Conservation (phyloP, 345 rosid genomes). For the Salix exigua region DNA sequence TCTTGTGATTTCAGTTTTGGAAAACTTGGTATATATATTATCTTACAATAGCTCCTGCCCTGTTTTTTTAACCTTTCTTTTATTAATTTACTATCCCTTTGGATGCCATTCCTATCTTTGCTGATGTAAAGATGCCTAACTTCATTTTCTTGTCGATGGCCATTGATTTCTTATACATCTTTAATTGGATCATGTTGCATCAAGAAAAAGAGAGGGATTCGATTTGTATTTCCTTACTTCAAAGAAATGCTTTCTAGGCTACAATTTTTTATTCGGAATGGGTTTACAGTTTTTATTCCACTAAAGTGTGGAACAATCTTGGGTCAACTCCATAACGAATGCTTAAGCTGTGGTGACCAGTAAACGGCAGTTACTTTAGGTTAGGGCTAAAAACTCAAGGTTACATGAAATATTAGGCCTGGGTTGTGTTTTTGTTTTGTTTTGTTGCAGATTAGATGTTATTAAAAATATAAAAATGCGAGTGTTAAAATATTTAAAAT, state of each 20-base stretch:
- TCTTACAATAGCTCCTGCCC: slow-evolving; percentile 13
- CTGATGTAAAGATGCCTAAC: slow-evolving; percentile 34
- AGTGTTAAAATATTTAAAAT: too few species aligned
- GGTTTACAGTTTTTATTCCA: background rate
- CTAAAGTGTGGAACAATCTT: background rate
- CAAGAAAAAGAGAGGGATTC: background rate
- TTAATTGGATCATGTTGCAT: background rate
- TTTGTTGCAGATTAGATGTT: too few species aligned
- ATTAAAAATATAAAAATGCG: too few species aligned
- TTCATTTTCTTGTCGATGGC: slow-evolving; percentile 19
- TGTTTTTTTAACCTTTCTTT: background rate
- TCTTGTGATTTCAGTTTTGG: slow-evolving; percentile 13
- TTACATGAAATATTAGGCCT: too few species aligned
- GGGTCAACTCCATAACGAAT: background rate
- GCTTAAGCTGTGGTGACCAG: too few species aligned
- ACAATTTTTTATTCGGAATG: background rate
- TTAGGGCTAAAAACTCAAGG: too few species aligned
- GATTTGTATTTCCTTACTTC: slow-evolving; percentile 6
- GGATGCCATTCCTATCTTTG: slow-evolving; percentile 33
- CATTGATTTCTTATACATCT: slow-evolving; percentile 11
- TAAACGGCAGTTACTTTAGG: too few species aligned
- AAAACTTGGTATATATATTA: slow-evolving; percentile 11
- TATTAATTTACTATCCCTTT: background rate
- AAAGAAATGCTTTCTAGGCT: slow-evolving; percentile 10
- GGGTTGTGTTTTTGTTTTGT: too few species aligned